Base-by-base conservation (phyloP, 371 early-diverging fungal species). In the Syncephalastrum sp. region DNA sequence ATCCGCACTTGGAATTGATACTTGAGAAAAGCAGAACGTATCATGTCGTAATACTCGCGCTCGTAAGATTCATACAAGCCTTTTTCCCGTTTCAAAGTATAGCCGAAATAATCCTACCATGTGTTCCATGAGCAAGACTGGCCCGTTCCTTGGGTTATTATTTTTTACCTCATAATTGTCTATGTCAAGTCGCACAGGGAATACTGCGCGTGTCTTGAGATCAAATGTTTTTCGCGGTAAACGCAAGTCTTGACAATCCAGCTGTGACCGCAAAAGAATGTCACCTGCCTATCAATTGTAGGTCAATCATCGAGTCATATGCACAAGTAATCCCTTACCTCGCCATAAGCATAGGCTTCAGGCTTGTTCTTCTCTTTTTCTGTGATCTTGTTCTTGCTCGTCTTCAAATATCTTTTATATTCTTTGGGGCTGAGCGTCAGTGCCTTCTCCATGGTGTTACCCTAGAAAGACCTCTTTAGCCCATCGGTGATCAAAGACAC, bases 41-140 rank as follows among this genome's bases (percentile, higher is more conserved):
- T 79, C 94, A 96, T 93, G 68, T 96, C 98, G 66, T 90, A 93
- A 70, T 93, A 92, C 71, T 97, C 98, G 44, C 95, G 82, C 67
- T 96, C 96, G 69, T 89, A 98, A 0, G 92, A 92, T 56, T 88
- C 82, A 45, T 81, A 67, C 14, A 87, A 69, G 1, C 97, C 97
- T 38, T 78, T 72, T 1, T 68, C 42, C 29, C 70, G 71, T 44
- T 72, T 75, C 16, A 91, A 67, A 15, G 69, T 78, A 64, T 90
- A 91, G 13, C 83, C 82, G 8, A 65, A 23, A 61, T 87, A 75
- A 19, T 80, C 70, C 82, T 80, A 43, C 12, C 38, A 33, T 33
- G 6, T 12, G 7, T 10, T 10, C 10, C 27, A 41, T 21, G 50
- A 50, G 50, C 21, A 21, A 33, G 29, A 13, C n/a, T 21, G 15